Conservation (phyloP, 306 rosid genomes). For the Sindora glabra region DNA sequence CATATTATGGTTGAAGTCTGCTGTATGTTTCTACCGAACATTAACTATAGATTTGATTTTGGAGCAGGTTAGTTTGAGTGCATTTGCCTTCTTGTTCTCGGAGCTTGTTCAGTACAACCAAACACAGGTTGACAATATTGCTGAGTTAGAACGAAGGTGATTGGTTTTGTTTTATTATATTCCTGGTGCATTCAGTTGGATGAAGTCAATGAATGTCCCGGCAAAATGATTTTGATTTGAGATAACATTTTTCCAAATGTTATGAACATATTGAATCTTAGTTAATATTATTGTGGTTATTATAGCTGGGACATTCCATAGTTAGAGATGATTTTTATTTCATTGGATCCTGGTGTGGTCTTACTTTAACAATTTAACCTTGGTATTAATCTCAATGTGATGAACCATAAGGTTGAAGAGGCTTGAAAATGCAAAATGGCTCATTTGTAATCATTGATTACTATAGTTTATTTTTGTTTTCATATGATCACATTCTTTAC, state of each 20-base stretch:
- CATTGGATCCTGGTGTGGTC: not conserved
- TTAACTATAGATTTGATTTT: not conserved
- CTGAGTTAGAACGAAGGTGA: constrained; percentile 92
- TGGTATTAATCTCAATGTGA: not conserved
- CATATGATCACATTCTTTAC: not conserved
- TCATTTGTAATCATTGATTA: not conserved
- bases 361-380: not conserved
- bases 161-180: not conserved
- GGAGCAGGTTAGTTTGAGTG: constrained; percentile 94
- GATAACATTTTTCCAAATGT: not conserved
- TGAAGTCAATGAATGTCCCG: not conserved
- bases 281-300: not conserved
- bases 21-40: not conserved
- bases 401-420: not conserved
- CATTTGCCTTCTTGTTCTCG: constrained; percentile 92
- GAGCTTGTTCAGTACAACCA: constrained; percentile 99
- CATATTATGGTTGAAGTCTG: not conserved
- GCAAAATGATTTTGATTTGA: not conserved
- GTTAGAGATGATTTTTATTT: not conserved
- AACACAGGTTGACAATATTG: constrained; percentile 93
- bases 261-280: not conserved
- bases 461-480: not conserved
- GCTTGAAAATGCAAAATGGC: not conserved
- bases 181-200: not conserved
- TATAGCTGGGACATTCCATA: not conserved